Base-by-base conservation (phyloP, 306 rosid species). In the Inga laurina region DNA sequence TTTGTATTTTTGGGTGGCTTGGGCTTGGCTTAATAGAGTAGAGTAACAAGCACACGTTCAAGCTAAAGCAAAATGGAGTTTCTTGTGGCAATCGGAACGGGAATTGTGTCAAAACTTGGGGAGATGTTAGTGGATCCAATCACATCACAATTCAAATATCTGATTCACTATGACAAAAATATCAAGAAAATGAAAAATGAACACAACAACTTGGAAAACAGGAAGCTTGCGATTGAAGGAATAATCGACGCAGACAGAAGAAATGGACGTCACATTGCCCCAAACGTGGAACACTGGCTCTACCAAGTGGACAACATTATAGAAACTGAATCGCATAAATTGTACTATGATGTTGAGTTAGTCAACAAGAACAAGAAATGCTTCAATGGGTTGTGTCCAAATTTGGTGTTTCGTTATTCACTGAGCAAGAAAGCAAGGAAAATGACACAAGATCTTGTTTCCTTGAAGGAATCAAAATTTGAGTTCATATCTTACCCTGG, bases 281-380 rank as follows among this genome's bases (percentile, higher is more conserved):
- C 54, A 44, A 30, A 6, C 13, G 85, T 82, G 7, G 54, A 76
- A 77, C 21, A 69, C 2, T 82, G 85, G 82, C 66, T 82, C 8
- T 3, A 4, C n/a, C 39, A 46, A 21, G 85, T 77, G 52, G 54
- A 45, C 44, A 49, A 32, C 5, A 16, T 68, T 71, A 57, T 77
- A 7, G 71, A 15, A 21, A 72, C 46, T 3, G 43, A 57, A n/a
- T 22, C 72, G 32, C 16, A 57, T 27, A 10, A 32, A 44, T 30
- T 32, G 32, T 21, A n/a, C 34, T 1, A 12, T 49, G 35, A 45
- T 16, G 57, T 54, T 30, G 73, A 68, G 7, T 66, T 66, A 30
- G 35, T 57, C 44, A 56, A 82, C 77, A 75, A 57, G 10, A 48
- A n/a, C 8, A 39, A 43, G 62, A 69, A 83, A 43, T 83, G 86